Conservation (phyloP, 2,329 filamentous ascomycete genomes). For the Mycogone perniciosa region DNA sequence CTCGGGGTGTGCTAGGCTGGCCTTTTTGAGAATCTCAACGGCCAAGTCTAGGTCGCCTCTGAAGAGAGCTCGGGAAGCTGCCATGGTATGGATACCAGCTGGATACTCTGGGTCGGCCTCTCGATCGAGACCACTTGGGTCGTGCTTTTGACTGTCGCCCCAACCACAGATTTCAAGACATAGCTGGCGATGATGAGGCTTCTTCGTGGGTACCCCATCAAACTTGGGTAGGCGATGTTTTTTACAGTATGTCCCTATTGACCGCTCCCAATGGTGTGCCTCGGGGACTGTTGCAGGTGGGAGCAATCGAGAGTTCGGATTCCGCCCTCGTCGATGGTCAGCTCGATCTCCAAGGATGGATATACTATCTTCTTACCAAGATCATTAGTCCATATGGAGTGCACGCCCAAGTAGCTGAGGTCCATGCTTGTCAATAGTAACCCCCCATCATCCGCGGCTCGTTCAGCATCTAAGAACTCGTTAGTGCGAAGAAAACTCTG, state of each 20-base stretch:
- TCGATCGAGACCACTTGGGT: conserved; percentile 37
- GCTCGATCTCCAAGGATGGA: not conserved
- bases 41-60: conserved; percentile 63
- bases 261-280: conserved; percentile 50
- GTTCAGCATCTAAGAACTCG: conserved; percentile 48
- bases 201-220: conserved; percentile 56
- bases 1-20: conserved; percentile 56
- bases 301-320: conserved; percentile 41
- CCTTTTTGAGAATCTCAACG: conserved; percentile 61
- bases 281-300: conserved; percentile 42
- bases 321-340: conserved; percentile 35
- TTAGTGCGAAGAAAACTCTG: conserved; percentile 14
- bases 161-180: conserved; percentile 71
- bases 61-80: conserved; percentile 70
- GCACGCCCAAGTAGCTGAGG: conserved; percentile 68
- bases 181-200: conserved; percentile 64
- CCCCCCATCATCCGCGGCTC: conserved; percentile 58
- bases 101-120: conserved; percentile 40
- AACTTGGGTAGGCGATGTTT: conserved; percentile 57
- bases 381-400: conserved; percentile 64
- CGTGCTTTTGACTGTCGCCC: conserved; percentile 50
- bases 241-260: conserved; percentile 58
- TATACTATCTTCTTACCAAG: conserved; percentile 43
- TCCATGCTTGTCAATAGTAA: conserved; percentile 65
- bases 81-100: conserved; percentile 61